These are phyloP conservation scores for Pyrus pyrifolia DNA, from an alignment of 306 rosid species.

Conservation along the genomic window DNA sequence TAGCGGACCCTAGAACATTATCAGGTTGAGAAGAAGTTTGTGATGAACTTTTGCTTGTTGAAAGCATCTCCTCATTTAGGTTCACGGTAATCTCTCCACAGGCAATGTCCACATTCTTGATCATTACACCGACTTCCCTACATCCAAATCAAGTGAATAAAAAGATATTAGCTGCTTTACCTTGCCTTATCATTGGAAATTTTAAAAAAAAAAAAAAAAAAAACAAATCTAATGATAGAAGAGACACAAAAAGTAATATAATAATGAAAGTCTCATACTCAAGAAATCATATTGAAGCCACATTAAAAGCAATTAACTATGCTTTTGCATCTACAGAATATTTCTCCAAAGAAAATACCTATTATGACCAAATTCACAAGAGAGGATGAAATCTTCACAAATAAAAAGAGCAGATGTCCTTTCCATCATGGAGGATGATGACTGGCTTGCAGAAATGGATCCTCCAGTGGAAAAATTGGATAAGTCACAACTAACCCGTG, in stretches of 20 bases:
- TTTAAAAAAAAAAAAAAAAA: not conserved
- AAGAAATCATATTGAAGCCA: not conserved
- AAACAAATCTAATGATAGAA: not conserved
- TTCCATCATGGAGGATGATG: constrained; percentile 48
- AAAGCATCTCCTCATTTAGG: constrained; percentile 69
- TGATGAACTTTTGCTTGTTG: constrained; percentile 52
- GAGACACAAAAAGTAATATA: not conserved
- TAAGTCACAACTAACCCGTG: constrained; percentile 53
- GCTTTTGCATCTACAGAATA: not conserved
- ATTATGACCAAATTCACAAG: constrained; percentile 85
- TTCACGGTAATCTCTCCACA: constrained; percentile 70
- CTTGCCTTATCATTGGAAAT: not conserved
- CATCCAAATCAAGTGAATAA: constrained; percentile 40
- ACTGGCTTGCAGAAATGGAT: constrained; percentile 47
- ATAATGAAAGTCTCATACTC: not conserved
- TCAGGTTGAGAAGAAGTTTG: constrained; percentile 46
- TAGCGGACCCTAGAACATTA: constrained; percentile 29
- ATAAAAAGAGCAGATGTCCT: constrained; percentile 54
- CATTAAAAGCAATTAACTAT: not conserved
- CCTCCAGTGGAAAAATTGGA: constrained; percentile 57
- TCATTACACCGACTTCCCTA: constrained; percentile 92
- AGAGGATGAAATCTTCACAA: constrained; percentile 72
- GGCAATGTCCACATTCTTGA: constrained; percentile 60
- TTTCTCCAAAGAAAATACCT: constrained; percentile 46
- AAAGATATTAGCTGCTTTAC: constrained; percentile 9